Evolutionary conservation across 495 filamentous ascomycete genomes (phyloP).

Genomic region (Tuber borchii): DNA sequence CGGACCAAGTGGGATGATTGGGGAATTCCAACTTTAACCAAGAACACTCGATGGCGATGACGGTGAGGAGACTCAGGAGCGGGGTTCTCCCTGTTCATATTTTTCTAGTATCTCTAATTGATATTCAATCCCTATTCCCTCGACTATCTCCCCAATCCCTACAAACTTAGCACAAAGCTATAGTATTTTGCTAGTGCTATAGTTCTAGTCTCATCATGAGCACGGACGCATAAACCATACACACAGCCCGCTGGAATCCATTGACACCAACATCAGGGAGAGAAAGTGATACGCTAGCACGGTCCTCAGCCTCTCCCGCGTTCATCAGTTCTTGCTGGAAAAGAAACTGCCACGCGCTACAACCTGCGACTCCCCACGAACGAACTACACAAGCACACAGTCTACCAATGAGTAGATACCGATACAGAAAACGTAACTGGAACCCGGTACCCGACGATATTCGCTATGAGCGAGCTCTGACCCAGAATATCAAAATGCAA

Average conservation of each 20-base stretch:
- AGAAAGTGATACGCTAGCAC: neutral
- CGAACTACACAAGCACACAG: neutral
- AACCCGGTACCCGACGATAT: neutral
- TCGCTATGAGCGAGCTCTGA: conserved; percentile 4
- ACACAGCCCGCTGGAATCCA: neutral
- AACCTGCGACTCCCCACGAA: neutral
- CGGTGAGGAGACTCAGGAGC: neutral
- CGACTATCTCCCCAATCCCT: neutral
- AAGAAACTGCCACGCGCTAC: neutral
- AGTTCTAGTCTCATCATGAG: neutral
- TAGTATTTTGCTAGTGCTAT: neutral
- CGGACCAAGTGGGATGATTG: neutral
- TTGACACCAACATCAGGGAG: neutral
- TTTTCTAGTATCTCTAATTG: neutral
- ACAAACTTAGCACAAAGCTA: too few relatives aligned
- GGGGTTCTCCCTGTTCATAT: neutral
- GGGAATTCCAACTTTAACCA: neutral
- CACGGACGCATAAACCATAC: conserved; percentile 1
- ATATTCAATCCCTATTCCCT: neutral
- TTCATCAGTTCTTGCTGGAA: neutral
- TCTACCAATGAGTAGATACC: neutral
- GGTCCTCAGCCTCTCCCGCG: neutral
- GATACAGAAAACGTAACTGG: neutral
- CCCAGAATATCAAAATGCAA: neutral
- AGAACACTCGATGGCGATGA: neutral